Evolutionary conservation across 441 rosid species (phyloP).

Genomic region (Croton setiger): DNA sequence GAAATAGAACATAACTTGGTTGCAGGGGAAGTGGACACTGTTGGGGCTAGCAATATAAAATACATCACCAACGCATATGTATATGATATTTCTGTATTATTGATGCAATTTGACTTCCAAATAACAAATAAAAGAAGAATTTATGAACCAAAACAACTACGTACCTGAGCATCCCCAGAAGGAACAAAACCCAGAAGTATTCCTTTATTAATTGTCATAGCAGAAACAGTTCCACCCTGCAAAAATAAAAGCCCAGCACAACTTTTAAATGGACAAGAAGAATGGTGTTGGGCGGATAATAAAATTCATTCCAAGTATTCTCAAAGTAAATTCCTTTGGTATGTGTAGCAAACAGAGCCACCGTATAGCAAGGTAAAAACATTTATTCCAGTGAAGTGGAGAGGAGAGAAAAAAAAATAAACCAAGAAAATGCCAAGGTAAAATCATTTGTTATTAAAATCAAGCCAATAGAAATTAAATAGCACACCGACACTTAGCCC

Average conservation of each 20-base stretch:
- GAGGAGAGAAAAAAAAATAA: too few relatives aligned
- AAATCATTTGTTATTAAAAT: too few relatives aligned
- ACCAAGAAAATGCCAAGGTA: too few relatives aligned
- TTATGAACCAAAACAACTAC: neutral
- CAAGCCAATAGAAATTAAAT: too few relatives aligned
- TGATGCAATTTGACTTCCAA: neutral
- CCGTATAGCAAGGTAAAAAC: too few relatives aligned
- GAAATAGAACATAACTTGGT: too few relatives aligned
- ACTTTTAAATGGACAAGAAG: neutral
- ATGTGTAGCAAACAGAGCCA: too few relatives aligned
- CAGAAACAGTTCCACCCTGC: slow-evolving; percentile 90
- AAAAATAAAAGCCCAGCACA: slow-evolving; percentile 19
- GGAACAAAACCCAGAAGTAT: slow-evolving; percentile 84
- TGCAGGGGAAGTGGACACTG: neutral
- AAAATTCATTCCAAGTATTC: too few relatives aligned
- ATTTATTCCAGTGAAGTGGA: too few relatives aligned
- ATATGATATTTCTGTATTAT: neutral
- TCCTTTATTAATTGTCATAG: slow-evolving; percentile 90
- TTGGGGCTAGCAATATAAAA: neutral
- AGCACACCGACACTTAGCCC: too few relatives aligned
- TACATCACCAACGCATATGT: neutral
- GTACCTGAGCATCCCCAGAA: slow-evolving; percentile 62
- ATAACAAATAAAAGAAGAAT: neutral
- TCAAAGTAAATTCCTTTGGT: too few relatives aligned
- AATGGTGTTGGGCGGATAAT: too few relatives aligned